Conservation (phyloP, 2,329 filamentous ascomycete species). For the Aspergillus sp. region DNA sequence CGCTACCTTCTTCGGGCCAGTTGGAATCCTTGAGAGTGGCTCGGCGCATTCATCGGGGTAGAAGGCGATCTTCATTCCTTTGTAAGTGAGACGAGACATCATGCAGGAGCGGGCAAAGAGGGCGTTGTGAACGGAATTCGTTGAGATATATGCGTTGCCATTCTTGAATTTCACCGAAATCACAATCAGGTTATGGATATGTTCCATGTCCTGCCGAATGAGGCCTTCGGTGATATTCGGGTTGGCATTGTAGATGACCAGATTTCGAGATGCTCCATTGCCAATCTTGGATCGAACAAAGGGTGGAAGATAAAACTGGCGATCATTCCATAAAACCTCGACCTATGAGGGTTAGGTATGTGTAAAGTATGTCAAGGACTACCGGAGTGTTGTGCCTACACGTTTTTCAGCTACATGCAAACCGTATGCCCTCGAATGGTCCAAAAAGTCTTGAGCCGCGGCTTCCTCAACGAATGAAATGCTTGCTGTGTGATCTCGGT, state of each 20-base stretch:
- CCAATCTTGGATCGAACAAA: conserved; percentile 66
- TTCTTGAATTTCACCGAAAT: conserved; percentile 62
- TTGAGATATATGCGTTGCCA: conserved; percentile 66
- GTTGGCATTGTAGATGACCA: conserved; percentile 64
- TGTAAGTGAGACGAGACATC: conserved; percentile 68
- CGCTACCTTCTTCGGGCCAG: conserved; percentile 28
- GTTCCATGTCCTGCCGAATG: conserved; percentile 73
- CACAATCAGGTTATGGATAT: conserved; percentile 77
- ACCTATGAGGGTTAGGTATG: conserved; percentile 49
- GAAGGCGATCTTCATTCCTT: conserved; percentile 69
- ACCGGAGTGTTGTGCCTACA: conserved; percentile 47
- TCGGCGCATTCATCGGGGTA: conserved; percentile 70
- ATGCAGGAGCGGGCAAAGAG: conserved; percentile 76
- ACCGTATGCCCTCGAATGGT: conserved; percentile 63
- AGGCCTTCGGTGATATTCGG: conserved; percentile 60
- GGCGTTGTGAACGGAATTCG: conserved; percentile 75
- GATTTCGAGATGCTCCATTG: conserved; percentile 69
- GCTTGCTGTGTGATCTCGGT: conserved; percentile 58
- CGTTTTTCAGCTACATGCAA: conserved; percentile 68
- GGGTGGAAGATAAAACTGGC: conserved; percentile 64
- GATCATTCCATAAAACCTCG: conserved; percentile 67
- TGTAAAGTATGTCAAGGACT: background rate
- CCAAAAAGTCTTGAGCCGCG: conserved; percentile 64
- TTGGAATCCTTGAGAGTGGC: conserved; percentile 48
- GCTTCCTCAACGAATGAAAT: conserved; percentile 69